A percentile compares a stretch with the other conserved stretches of the same genome.
These are phyloP conservation scores for Podochytrium sp. DNA, from an alignment of 192 early-diverging fungal species.

Conservation along the genomic window DNA sequence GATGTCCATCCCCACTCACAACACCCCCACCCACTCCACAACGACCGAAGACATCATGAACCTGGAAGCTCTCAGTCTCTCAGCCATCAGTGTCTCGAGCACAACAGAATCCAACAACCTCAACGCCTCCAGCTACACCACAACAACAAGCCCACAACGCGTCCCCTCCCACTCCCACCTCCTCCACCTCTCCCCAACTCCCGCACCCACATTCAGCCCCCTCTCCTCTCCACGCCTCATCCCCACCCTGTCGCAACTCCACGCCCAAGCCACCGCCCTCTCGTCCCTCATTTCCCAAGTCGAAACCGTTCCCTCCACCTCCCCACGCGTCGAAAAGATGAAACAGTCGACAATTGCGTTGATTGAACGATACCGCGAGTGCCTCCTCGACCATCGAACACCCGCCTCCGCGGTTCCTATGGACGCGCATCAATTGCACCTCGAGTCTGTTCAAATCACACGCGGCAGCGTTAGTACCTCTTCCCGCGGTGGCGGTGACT, in stretches of 20 bases:
- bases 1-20: background rate
- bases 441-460: too few relatives aligned
- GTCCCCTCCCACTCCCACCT: background rate
- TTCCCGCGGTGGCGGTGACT: too few relatives aligned
- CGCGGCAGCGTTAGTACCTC: too few relatives aligned
- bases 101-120: background rate
- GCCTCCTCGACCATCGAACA: background rate
- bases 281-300: background rate
- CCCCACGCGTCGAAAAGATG: background rate
- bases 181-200: background rate
- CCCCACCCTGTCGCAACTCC: background rate
- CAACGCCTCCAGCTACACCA: too few relatives aligned
- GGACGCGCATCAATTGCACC: too few relatives aligned
- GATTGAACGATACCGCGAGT: slow-evolving; percentile 1
- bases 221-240: background rate
- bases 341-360: background rate
- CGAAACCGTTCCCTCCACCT: background rate
- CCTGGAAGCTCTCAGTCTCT: background rate
- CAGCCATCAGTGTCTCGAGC: background rate
- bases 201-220: background rate
- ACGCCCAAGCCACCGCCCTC: background rate
- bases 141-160: background rate
- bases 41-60: too few relatives aligned
- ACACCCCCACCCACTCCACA: too few relatives aligned
- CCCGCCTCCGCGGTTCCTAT: too few relatives aligned